A percentile compares a stretch with the other conserved stretches of the same genome.
phyloP scores from a whole-genome alignment of 768 basidiomycete species.

The Suillus alpinus region DNA sequence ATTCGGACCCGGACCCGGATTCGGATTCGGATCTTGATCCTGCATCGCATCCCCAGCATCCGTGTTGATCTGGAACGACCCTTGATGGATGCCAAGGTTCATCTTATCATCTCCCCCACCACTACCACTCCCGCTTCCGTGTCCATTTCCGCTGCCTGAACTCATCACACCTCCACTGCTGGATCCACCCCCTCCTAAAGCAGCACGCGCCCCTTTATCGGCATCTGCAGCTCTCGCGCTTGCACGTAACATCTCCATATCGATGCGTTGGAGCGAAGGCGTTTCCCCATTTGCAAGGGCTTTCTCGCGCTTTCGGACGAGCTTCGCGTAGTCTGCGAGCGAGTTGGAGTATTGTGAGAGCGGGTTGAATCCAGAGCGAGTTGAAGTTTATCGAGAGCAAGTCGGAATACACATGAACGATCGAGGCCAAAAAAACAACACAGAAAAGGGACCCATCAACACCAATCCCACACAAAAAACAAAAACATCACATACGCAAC shows the following conservation, averaged over 20 bases:
- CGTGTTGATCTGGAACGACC: conserved; percentile 53
- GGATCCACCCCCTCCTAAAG: conserved; percentile 22
- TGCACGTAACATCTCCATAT: conserved; percentile 73
- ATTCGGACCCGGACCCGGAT: not conserved
- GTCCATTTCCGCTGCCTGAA: conserved; percentile 15
- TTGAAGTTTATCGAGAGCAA: not conserved
- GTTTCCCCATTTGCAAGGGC: conserved; percentile 48
- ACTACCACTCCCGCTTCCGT: conserved; percentile 8
- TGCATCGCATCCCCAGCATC: not conserved
- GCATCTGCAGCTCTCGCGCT: conserved; percentile 60
- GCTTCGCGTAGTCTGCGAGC: conserved; percentile 71
- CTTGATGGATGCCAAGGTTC: conserved; percentile 42
- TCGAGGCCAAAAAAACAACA: not conserved
- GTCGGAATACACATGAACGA: too few species aligned
- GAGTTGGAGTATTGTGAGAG: not conserved
- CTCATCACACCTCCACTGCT: conserved; percentile 9
- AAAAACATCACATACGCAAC: conserved; percentile 54
- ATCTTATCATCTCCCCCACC: conserved; percentile 26
- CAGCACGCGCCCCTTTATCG: conserved; percentile 26
- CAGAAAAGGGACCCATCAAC: not conserved
- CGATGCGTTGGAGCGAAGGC: conserved; percentile 48
- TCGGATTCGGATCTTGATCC: not conserved
- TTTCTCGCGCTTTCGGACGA: conserved; percentile 78
- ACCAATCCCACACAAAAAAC: not conserved
- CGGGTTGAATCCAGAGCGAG: not conserved